Evolutionary conservation across 2,329 filamentous ascomycete genomes (phyloP), one percentile per base, ranked within the genome.

Genomic region (Penicillium sp.): DNA sequence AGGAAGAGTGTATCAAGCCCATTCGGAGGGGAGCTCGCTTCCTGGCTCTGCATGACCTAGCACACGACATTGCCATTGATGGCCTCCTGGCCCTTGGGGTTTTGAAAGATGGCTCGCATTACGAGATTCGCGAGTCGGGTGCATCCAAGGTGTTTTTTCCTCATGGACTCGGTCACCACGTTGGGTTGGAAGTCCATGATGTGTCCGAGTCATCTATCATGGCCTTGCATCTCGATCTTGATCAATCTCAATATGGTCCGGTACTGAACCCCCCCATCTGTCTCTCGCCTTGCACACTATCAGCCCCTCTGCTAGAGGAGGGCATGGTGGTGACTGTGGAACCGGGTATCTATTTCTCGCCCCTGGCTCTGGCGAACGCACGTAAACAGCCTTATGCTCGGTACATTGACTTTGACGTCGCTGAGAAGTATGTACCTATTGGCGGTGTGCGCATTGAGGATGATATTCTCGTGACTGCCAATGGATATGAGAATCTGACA

Each of bases 11-110:
- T 57, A 91, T 87, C 50, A 76, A 71, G 3, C 75, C 81, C 53
- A 78, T 94, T 50, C 85, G 83, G 58, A 81, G 79, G 11, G 88
- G 86, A 19, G 80, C 87, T 1, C 59, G 78, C 16, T 96, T 88
- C 84, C 86, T 94, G 34, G 82, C 87, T 35, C 78, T 94, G 2
- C 89, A 96, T 60, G 68, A 83, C 33, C 77, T 82, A 29, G 90
- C 90, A 0, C 89, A 95, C 69, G 78, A 78, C 51, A 78, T 94
- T 37, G 87, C 87, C 36, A 90, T 94, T 50, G 79, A 86, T 11
- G 90, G 89, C 0, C 73, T 97, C 3, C 71, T 89, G 18, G 67
- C 74, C 15, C 73, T 96, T 0, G 88, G 88, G 2, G 84, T 97
- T 32, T 68, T 96, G 26, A 78, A 78, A 59, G 76, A 80, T 7